These are phyloP conservation scores for Pythium brassicae DNA, from an alignment of 352 stramenopile species.

Conservation along the genomic window DNA sequence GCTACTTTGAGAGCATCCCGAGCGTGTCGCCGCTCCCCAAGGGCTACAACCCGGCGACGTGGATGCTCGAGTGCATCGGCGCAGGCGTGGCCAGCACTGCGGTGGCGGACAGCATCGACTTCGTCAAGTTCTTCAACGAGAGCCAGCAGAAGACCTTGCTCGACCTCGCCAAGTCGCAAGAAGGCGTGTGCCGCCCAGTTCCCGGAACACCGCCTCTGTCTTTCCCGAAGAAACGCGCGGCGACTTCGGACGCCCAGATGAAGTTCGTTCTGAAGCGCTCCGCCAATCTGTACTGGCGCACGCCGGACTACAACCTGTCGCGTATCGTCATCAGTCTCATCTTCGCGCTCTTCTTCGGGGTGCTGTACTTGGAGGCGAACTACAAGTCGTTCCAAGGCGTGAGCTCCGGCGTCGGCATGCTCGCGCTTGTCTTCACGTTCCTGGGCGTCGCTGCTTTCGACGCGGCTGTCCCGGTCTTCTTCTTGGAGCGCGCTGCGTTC, in stretches of 20 bases:
- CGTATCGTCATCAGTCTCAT: constrained; percentile 29
- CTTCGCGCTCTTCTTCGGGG: constrained; percentile 12
- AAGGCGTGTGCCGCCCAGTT: constrained; percentile 22
- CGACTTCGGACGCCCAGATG: constrained; percentile 13
- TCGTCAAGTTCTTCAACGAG: constrained; percentile 29
- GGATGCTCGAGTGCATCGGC: constrained; percentile 24
- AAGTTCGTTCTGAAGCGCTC: constrained; percentile 19
- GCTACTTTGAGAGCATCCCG: background rate
- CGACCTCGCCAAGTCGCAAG: constrained; percentile 14
- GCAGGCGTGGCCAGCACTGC: constrained; percentile 9
- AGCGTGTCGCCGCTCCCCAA: background rate
- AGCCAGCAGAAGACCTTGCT: constrained; percentile 23
- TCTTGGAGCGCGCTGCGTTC: constrained; percentile 49
- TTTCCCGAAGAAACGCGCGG: constrained; percentile 26
- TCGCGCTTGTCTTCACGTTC: constrained; percentile 70
- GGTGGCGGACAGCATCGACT: constrained; percentile 23
- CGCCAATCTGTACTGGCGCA: constrained; percentile 26
- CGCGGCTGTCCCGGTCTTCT: constrained; percentile 56
- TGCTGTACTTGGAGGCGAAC: constrained; percentile 22
- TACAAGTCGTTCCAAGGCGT: constrained; percentile 28
- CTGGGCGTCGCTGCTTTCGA: constrained; percentile 63
- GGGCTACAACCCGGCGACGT: constrained; percentile 32
- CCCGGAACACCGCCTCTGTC: background rate
- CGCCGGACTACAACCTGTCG: constrained; percentile 66
- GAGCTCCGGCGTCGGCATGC: constrained; percentile 43